These are phyloP conservation scores for Agaricus sinodeliciosus DNA, from an alignment of 768 basidiomycete genomes.

Conservation along the genomic window DNA sequence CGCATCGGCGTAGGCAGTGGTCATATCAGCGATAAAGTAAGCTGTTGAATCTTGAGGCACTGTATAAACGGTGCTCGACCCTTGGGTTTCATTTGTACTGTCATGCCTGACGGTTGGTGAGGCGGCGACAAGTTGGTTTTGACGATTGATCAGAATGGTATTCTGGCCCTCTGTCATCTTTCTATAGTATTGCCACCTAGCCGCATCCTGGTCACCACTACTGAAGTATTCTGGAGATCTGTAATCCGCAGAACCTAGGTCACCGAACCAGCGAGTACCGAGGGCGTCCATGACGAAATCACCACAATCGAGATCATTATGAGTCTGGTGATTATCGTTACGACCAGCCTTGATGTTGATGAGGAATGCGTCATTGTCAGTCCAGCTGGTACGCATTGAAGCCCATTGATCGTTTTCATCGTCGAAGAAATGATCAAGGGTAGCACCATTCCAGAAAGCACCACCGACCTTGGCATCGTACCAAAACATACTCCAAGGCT, in stretches of 20 bases:
- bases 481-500: conserved; percentile 89
- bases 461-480: conserved; percentile 80
- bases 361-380: conserved; percentile 74
- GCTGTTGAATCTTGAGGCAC: conserved; percentile 66
- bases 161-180: conserved; percentile 98
- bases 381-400: conserved; percentile 91
- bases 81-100: conserved; percentile 58
- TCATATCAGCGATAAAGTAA: conserved; percentile 74
- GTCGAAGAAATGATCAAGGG: conserved; percentile 81
- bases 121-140: conserved; percentile 76
- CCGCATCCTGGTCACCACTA: conserved; percentile 57
- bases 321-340: conserved; percentile 81
- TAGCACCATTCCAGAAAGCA: conserved; percentile 85
- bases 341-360: conserved; percentile 87
- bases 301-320: conserved; percentile 91
- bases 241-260: conserved; percentile 89
- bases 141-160: conserved; percentile 68
- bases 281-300: conserved; percentile 95
- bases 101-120: conserved; percentile 53
- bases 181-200: conserved; percentile 90
- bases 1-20: conserved; percentile 69
- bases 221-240: conserved; percentile 67
- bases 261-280: conserved; percentile 92
- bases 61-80: conserved; percentile 73
- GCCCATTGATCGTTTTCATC: conserved; percentile 75